Evolutionary conservation across 2,329 filamentous ascomycete genomes (phyloP), one percentile per base, ranked within the genome.

Genomic region (Tolypocladium tundrense): DNA sequence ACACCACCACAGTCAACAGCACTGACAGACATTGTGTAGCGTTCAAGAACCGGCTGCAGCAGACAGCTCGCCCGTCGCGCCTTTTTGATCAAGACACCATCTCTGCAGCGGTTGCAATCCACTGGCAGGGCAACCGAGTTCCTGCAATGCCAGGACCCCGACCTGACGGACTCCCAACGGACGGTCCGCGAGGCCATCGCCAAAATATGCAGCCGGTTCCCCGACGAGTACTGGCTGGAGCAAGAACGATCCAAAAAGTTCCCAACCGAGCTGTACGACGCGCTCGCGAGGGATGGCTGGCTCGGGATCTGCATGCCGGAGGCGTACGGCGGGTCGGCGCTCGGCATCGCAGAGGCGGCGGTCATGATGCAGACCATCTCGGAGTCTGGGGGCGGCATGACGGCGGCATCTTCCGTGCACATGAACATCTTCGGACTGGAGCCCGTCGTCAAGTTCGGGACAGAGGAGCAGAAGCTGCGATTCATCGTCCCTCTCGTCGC

Each of bases 341-440:
- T 95, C 8, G 89, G 85, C 9, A 91, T 94, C 43, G 87, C 87
- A 0, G 90, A 94, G 68, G 90, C 90, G 0, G 89, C 86, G 0
- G 88, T 93, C 81, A 92, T 94, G 88, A 81, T 94, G 77, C 90
- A 94, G 65, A 89, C 88, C 2, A 89, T 91, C 58, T 77, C 87
- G 0, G 87, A 91, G 72, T 86, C 83, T 1, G 90, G 90, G 0
- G 90, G 89, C 7, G 90, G 90, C 4, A 90, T 94, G 77, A 88
- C 88, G 0, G 83, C 83, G 1, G 82, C 84, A 2, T 81, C 86
- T 65, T 78, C 80, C 1, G 80, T 86, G 42, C 83, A 86, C 66
- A 81, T 80, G 53, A 86, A 86, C 60, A 85, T 91, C 16, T 90
- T 90, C 66, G 87, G 86, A 2, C 92, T 88, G 0, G 88, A 91